A percentile compares a stretch with the other conserved stretches of the same genome.
Conservation (phyloP, 768 basidiomycete genomes). For the Leccinum ochraceum region DNA sequence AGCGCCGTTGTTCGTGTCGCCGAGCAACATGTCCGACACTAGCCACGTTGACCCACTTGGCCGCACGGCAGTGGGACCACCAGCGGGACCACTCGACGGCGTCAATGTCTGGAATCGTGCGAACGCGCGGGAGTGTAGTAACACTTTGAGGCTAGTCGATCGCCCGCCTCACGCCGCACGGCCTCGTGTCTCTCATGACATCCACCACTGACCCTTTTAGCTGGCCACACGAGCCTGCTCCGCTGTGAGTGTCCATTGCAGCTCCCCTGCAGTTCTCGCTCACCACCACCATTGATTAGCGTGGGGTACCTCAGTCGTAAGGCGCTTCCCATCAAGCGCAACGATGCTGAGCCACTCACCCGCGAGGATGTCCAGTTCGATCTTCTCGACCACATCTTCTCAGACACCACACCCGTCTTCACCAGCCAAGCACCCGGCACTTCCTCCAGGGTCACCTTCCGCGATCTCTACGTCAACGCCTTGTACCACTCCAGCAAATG, state of each 20-base stretch:
- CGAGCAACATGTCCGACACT: conserved; percentile 4
- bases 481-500: conserved; percentile 80
- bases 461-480: conserved; percentile 81
- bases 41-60: conserved; percentile 4
- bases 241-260: conserved; percentile 46
- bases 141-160: conserved; percentile 17
- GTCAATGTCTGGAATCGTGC: conserved; percentile 29
- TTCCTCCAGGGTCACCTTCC: conserved; percentile 64
- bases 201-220: conserved; percentile 40
- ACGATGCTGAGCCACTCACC: conserved; percentile 80
- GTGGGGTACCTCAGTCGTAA: conserved; percentile 60
- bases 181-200: conserved; percentile 46
- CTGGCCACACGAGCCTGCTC: conserved; percentile 52
- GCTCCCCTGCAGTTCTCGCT: conserved; percentile 13
- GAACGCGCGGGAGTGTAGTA: conserved; percentile 24
- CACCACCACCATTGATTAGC: conserved; percentile 31
- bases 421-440: conserved; percentile 59
- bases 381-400: conserved; percentile 78
- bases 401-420: conserved; percentile 66
- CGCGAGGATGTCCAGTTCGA: conserved; percentile 87
- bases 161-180: conserved; percentile 35
- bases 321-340: conserved; percentile 77
- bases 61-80: neutral
- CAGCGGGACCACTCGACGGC: conserved; percentile 14
- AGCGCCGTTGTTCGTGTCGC: conserved; percentile 5